These are phyloP conservation scores for Backusella sp. DNA, from an alignment of 192 early-diverging fungal species.

Conservation along the genomic window DNA sequence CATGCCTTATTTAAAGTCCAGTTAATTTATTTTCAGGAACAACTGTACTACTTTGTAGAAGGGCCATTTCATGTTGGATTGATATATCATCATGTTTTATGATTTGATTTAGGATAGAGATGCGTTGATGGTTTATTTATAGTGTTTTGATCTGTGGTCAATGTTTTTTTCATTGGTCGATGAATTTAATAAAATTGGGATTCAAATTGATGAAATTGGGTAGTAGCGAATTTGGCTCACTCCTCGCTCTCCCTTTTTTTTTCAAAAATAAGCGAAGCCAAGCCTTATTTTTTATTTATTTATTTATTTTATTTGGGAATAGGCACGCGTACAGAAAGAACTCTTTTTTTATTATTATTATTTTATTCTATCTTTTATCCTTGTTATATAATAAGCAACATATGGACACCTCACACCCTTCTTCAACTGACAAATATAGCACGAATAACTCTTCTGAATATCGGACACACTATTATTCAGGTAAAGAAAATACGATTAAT, in stretches of 20 bases:
- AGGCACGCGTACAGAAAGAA: too few relatives aligned
- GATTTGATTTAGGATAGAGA: neutral
- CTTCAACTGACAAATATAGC: neutral
- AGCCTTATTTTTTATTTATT: too few relatives aligned
- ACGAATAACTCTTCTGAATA: neutral
- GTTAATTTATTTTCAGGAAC: slow-evolving; percentile 1
- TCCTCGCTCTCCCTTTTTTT: neutral
- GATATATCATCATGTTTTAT: neutral
- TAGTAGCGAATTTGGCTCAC: neutral
- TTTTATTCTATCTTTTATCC: neutral
- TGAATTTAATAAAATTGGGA: neutral
- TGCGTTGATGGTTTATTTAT: neutral
- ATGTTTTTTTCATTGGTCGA: neutral
- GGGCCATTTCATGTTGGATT: neutral
- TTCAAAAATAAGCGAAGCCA: neutral
- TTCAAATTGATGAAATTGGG: neutral
- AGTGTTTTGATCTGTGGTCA: neutral
- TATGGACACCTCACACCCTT: neutral
- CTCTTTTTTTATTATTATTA: neutral
- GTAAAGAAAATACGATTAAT: neutral
- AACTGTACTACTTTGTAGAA: neutral
- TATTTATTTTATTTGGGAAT: too few relatives aligned
- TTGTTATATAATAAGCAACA: neutral
- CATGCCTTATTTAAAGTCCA: neutral
- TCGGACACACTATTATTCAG: neutral